These are phyloP conservation scores for Ophiostoma sp. DNA, from an alignment of 2,329 filamentous ascomycete species.

Conservation along the genomic window DNA sequence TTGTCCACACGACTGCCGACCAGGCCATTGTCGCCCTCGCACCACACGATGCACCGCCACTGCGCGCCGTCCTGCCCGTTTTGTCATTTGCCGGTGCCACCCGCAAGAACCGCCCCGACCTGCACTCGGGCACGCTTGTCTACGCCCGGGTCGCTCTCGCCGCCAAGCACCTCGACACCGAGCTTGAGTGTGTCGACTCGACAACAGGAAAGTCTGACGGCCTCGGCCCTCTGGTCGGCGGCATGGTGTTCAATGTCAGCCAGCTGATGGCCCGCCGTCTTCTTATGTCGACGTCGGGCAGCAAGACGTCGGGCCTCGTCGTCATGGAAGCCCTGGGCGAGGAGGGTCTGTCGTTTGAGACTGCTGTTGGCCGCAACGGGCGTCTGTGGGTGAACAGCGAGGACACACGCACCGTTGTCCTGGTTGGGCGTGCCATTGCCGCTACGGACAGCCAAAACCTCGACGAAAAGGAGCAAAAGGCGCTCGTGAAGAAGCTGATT, in stretches of 20 bases:
- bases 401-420: constrained; percentile 57
- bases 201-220: constrained; percentile 85
- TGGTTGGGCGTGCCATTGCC: constrained; percentile 71
- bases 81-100: constrained; percentile 89
- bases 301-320: constrained; percentile 59
- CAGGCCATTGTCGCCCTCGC: constrained; percentile 75
- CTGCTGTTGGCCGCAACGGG: constrained; percentile 88
- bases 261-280: constrained; percentile 75
- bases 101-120: constrained; percentile 81
- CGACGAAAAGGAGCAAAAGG: constrained; percentile 62
- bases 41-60: constrained; percentile 48
- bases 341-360: constrained; percentile 81
- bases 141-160: constrained; percentile 80
- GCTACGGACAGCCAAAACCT: constrained; percentile 68
- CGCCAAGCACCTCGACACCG: constrained; percentile 78
- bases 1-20: constrained; percentile 70
- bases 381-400: constrained; percentile 86
- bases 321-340: constrained; percentile 73
- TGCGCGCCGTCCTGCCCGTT: constrained; percentile 66
- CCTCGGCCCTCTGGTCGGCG: constrained; percentile 70
- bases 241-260: constrained; percentile 80
- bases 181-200: constrained; percentile 83
- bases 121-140: constrained; percentile 70
- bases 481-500: constrained; percentile 46
- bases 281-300: constrained; percentile 47